Conservation (phyloP, 1,284 basidiomycete species). For the Coniferiporia sulphurascens region DNA sequence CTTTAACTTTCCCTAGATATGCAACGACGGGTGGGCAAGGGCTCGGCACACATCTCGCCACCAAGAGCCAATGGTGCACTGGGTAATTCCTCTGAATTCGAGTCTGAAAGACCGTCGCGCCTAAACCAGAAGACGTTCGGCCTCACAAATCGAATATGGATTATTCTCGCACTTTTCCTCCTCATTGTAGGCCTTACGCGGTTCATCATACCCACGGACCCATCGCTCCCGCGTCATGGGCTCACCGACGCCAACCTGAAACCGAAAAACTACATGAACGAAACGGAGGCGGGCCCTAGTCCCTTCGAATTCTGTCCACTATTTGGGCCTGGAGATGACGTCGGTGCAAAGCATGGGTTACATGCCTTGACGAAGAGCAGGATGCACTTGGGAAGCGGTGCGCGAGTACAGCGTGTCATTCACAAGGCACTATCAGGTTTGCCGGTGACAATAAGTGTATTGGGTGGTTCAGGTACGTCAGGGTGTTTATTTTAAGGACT, state of each 20-base stretch:
- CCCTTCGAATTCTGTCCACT: constrained; percentile 91
- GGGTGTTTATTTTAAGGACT: neutral
- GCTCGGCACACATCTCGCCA: constrained; percentile 47
- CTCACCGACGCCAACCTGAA: constrained; percentile 50
- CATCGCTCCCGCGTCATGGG: constrained; percentile 25
- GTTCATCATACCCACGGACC: constrained; percentile 43
- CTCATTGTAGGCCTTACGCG: constrained; percentile 61
- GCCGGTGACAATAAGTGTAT: constrained; percentile 85
- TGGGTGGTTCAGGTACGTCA: constrained; percentile 80
- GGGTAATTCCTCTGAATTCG: constrained; percentile 23
- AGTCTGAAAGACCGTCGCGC: constrained; percentile 45
- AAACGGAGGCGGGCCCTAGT: constrained; percentile 50
- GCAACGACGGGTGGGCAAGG: constrained; percentile 54
- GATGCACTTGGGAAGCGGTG: constrained; percentile 78
- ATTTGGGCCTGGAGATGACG: constrained; percentile 75
- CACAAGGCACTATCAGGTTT: constrained; percentile 81
- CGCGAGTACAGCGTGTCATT: constrained; percentile 77
- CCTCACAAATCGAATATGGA: constrained; percentile 68
- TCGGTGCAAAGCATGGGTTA: constrained; percentile 78
- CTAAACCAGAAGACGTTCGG: constrained; percentile 54
- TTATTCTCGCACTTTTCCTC: constrained; percentile 54
- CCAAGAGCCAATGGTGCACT: constrained; percentile 24
- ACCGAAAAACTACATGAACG: constrained; percentile 67
- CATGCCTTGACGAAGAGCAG: constrained; percentile 71
- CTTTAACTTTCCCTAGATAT: constrained; percentile 29